Evolutionary conservation across 2,329 filamentous ascomycete genomes (phyloP), one percentile per base, ranked within the genome.

Genomic region (Sporothrix mexicana): DNA sequence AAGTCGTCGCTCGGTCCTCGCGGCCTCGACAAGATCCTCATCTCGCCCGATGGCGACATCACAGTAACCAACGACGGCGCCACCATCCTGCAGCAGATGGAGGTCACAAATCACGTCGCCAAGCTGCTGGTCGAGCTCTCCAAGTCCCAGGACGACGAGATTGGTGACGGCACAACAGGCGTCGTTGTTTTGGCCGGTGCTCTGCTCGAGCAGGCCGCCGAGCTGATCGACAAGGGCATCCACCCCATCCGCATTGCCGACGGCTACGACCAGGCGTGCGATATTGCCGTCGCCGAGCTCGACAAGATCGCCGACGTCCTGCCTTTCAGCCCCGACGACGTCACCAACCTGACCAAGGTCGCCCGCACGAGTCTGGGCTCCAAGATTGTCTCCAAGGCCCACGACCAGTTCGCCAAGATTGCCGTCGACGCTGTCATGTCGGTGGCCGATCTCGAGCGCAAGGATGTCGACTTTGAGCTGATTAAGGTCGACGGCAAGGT

Each of bases 401-500:
- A 99, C 84, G 95, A 98, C 83, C 95, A 98, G 81, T 99, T 99
- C 80, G 93, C 96, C 79, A 92, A 97, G 77, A 99, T 99, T 79
- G 96, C 96, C 71, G 94, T 99, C 62, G 96, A 99, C 80, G 97
- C 96, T 59, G 95, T 99, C 68, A 88, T 99, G 74, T 97, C 95
- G 1, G 97, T 99, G 73, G 96, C 96, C 70, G 96, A 99, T 81
- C 87, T 99, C 72, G 94, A 98, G 80, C 92, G 95, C 76, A 97
- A 94, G 84, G 96, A 99, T 80, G 97, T 99, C 74, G 95, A 99
- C 81, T 99, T 99, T 80, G 96, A 99, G 85, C 85, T 99, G 77
- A 99, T 99, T 86, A 99, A 99, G 88, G 95, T 99, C 69, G 96
- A 99, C 79, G 95, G 96, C 79, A 99, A 99, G 87, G 94, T 98